phyloP scores from a whole-genome alignment of 2,329 filamentous ascomycete genomes.

The Ceratocystiopsis minuta region DNA sequence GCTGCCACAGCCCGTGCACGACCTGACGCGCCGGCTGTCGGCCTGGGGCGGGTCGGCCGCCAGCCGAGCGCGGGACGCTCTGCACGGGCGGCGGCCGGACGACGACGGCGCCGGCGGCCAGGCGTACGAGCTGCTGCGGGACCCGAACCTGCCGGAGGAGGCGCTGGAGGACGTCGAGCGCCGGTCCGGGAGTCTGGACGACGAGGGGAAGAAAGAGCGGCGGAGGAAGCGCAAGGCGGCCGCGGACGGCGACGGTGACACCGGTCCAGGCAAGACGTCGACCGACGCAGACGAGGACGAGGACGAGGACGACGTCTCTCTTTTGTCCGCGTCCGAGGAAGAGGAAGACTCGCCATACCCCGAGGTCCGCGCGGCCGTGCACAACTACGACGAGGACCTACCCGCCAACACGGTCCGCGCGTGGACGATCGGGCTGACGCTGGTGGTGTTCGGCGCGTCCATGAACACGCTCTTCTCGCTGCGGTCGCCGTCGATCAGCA shows the following conservation, averaged over 20 bases:
- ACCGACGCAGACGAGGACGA: constrained; percentile 5
- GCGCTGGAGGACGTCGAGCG: constrained; percentile 14
- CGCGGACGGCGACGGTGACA: too few relatives aligned
- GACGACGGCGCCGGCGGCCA: constrained; percentile 24
- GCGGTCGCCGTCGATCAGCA: constrained; percentile 40
- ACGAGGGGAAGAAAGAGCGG: constrained; percentile 8
- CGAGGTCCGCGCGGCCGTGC: constrained; percentile 45
- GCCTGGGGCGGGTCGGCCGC: constrained; percentile 23
- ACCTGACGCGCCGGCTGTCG: constrained; percentile 20
- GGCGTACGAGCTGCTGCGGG: constrained; percentile 38
- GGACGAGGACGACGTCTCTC: constrained; percentile 21
- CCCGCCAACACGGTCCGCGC: constrained; percentile 49
- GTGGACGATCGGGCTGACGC: constrained; percentile 41
- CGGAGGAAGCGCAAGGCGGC: neutral
- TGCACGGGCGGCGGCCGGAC: constrained; percentile 15
- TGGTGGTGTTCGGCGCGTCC: constrained; percentile 38
- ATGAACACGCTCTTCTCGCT: constrained; percentile 48
- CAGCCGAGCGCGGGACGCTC: constrained; percentile 6
- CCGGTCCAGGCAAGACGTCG: neutral
- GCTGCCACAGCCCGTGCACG: constrained; percentile 12
- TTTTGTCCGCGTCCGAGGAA: constrained; percentile 17
- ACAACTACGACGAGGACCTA: constrained; percentile 45
- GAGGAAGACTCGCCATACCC: constrained; percentile 42
- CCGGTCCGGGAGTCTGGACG: constrained; percentile 9
- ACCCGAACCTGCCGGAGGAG: constrained; percentile 30